Evolutionary conservation across 2,329 filamentous ascomycete species (phyloP), one percentile per base, ranked within the genome.

Genomic region (Beauveria australis): DNA sequence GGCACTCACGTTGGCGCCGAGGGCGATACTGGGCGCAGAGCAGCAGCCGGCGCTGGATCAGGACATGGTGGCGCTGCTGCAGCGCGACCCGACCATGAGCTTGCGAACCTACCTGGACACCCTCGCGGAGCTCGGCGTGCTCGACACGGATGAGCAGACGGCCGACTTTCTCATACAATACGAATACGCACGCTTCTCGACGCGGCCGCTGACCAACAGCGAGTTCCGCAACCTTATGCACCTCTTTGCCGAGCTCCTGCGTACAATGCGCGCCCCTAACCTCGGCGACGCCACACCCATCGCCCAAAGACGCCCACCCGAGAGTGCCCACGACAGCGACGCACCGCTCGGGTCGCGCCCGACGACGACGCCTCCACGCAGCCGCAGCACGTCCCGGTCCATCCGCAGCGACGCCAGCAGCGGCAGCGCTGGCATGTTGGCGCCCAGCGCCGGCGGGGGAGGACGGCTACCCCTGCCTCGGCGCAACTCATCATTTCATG

Each of bases 101-200:
- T 76, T 97, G 63, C 84, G 92, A 54, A 86, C 90, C 63, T 97
- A 97, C 70, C 75, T 97, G 3, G 76, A 78, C 1, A 86, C 90
- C 63, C 83, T 97, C 5, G 80, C 83, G 5, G 78, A 79, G 3
- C 75, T 96, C 26, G 84, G 84, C 3, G 82, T 96, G 5, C 67
- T 87, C n/a, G 69, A 66, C 41, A 68, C 75, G 55, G 71, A 72
- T 33, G 61, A 77, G 2, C 57, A 22, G 48, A 71, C 72, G 66
- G 79, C 65, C 71, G 84, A 72, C 64, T 99, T 97, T 69, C 75
- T 97, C 22, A 74, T 80, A 1, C 76, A 84, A 22, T 99, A 97
- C 74, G 94, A 97, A 75, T 79, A 83, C 61, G 91, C 92, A 3
- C 87, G 93, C 46, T 99, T 96, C 75, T 92, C 90, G 2, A 83